phyloP scores from a whole-genome alignment of 2,329 filamentous ascomycete species.

The Trichoderma breve region DNA sequence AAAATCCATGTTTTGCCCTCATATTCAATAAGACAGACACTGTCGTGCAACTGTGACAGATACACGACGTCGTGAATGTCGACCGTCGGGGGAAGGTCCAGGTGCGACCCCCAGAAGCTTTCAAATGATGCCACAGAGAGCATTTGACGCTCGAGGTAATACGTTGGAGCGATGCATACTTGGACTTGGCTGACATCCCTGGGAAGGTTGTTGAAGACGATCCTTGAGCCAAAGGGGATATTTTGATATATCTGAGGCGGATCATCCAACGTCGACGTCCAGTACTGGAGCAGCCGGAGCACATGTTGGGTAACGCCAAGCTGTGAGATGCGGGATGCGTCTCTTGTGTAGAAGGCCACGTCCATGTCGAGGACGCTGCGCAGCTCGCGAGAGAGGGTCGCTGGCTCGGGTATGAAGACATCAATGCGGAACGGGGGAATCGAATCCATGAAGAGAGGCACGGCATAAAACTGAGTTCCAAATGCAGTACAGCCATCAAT shows the following conservation, averaged over 20 bases:
- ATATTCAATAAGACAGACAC: slow-evolving; percentile 54
- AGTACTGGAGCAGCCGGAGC: slow-evolving; percentile 52
- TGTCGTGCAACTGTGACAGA: slow-evolving; percentile 56
- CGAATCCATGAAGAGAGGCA: slow-evolving; percentile 50
- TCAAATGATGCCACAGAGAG: slow-evolving; percentile 44
- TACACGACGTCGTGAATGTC: slow-evolving; percentile 52
- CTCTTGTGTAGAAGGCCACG: slow-evolving; percentile 55
- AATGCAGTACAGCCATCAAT: slow-evolving; percentile 58
- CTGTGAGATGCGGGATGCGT: slow-evolving; percentile 45
- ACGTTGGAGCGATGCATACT: slow-evolving; percentile 48
- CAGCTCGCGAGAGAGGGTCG: slow-evolving; percentile 40
- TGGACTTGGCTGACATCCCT: slow-evolving; percentile 45
- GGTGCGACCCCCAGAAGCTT: slow-evolving; percentile 42
- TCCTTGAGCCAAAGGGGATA: slow-evolving; percentile 56
- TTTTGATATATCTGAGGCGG: slow-evolving; percentile 39
- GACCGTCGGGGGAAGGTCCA: slow-evolving; percentile 45
- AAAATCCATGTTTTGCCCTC: slow-evolving; percentile 48
- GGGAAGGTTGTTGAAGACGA: slow-evolving; percentile 53
- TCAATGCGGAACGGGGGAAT: slow-evolving; percentile 55
- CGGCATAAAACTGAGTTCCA: slow-evolving; percentile 56
- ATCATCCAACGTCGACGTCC: slow-evolving; percentile 40
- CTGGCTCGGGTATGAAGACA: slow-evolving; percentile 54
- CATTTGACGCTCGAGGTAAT: slow-evolving; percentile 54
- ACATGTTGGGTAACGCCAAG: slow-evolving; percentile 55
- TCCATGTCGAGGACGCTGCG: slow-evolving; percentile 48